A percentile compares a stretch with the other conserved stretches of the same genome.
These are phyloP conservation scores for Pyrenophora graminea DNA, from an alignment of 2,329 filamentous ascomycete species.

Conservation along the genomic window DNA sequence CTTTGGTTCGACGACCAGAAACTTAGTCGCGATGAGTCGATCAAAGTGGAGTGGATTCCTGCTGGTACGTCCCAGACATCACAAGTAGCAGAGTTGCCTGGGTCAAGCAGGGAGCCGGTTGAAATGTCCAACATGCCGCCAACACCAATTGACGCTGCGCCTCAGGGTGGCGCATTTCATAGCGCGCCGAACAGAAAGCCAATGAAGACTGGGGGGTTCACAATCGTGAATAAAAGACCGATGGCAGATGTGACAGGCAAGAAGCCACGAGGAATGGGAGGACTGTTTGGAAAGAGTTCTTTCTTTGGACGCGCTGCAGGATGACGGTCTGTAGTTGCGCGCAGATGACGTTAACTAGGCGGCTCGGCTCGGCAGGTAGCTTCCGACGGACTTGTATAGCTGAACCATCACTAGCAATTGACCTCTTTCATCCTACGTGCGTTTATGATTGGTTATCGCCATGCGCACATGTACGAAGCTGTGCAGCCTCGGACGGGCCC, in stretches of 20 bases:
- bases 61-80: slow-evolving; percentile 14
- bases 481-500: neutral
- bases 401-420: slow-evolving; percentile 1
- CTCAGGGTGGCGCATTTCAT: neutral
- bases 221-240: neutral
- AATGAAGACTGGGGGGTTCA: slow-evolving; percentile 1
- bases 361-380: neutral
- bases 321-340: neutral
- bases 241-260: slow-evolving; percentile 14
- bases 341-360: neutral
- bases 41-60: slow-evolving; percentile 44
- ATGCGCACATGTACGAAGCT: neutral
- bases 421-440: neutral
- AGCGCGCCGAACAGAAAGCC: slow-evolving; percentile 2
- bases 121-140: slow-evolving; percentile 23
- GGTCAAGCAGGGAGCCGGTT: slow-evolving; percentile 18
- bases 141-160: slow-evolving; percentile 13
- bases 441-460: neutral
- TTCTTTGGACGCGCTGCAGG: slow-evolving; percentile 3
- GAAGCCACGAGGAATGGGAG: slow-evolving; percentile 12
- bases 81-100: slow-evolving; percentile 14
- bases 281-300: slow-evolving; percentile 18
- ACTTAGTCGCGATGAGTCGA: slow-evolving; percentile 39
- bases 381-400: neutral
- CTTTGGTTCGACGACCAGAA: slow-evolving; percentile 46